Conservation (phyloP, 2,329 filamentous ascomycete genomes). For the Cercospora zeae-maydis region DNA sequence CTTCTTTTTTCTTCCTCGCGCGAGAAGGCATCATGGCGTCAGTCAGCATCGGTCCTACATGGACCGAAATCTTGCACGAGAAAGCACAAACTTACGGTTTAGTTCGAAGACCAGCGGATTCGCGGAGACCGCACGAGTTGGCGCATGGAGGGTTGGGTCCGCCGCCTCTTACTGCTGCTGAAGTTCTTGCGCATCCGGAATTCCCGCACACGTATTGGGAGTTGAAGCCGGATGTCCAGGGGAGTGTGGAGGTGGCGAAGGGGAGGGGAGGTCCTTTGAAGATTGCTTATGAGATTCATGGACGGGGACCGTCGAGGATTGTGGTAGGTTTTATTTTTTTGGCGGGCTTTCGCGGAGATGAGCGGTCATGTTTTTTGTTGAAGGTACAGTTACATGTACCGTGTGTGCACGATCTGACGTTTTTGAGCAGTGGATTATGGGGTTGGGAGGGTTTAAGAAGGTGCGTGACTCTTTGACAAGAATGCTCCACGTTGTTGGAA, state of each 20-base stretch:
- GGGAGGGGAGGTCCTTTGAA: slow-evolving; percentile 70
- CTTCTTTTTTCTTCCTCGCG: not conserved
- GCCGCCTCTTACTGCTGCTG: slow-evolving; percentile 49
- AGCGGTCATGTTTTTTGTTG: too few relatives aligned
- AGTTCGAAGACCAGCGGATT: slow-evolving; percentile 15
- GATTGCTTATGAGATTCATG: slow-evolving; percentile 77
- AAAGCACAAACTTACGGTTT: slow-evolving; percentile 18
- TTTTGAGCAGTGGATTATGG: slow-evolving; percentile 69
- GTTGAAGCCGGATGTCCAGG: slow-evolving; percentile 62
- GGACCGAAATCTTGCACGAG: slow-evolving; percentile 15
- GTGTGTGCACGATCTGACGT: slow-evolving; percentile 10
- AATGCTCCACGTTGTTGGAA: not conserved
- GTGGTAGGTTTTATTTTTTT: slow-evolving; percentile 65
- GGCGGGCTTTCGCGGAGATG: too few relatives aligned
- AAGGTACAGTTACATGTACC: not conserved
- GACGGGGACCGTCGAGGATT: slow-evolving; percentile 66
- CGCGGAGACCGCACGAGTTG: slow-evolving; percentile 20
- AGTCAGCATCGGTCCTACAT: slow-evolving; percentile 16
- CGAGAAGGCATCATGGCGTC: slow-evolving; percentile 11
- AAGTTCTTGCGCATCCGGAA: slow-evolving; percentile 63
- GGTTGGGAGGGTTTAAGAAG: slow-evolving; percentile 64
- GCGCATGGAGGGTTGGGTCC: slow-evolving; percentile 20
- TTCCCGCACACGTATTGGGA: slow-evolving; percentile 65
- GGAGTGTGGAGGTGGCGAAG: slow-evolving; percentile 61
- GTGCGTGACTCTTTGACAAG: slow-evolving; percentile 24